Conservation (phyloP, 1,284 basidiomycete genomes). For the Microbotryum silenes-acaulis region DNA sequence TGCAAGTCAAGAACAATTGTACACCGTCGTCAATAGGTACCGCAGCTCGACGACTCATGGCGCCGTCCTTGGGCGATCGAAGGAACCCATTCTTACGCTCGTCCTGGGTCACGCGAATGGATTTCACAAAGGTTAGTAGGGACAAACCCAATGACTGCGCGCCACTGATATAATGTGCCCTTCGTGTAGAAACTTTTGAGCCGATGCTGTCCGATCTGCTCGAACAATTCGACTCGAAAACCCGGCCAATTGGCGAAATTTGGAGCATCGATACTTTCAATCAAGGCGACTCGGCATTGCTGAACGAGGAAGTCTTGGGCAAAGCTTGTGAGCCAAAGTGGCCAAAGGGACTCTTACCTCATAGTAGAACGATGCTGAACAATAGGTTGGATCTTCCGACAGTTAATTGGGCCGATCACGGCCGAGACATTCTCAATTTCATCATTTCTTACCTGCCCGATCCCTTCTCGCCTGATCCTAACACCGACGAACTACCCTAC, state of each 20-base stretch:
- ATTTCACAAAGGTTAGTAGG: slow-evolving; percentile 61
- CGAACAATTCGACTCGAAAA: slow-evolving; percentile 9
- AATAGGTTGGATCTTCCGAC: background rate
- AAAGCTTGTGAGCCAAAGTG: slow-evolving; percentile 48
- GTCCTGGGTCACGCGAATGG: slow-evolving; percentile 72
- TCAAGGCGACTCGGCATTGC: slow-evolving; percentile 62
- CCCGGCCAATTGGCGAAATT: slow-evolving; percentile 55
- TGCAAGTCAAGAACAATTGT: slow-evolving; percentile 21
- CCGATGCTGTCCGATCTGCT: slow-evolving; percentile 50
- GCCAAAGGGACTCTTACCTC: background rate
- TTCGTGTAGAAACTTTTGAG: slow-evolving; percentile 54
- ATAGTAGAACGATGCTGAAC: background rate
- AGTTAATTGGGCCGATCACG: slow-evolving; percentile 64
- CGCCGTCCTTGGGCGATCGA: no score
- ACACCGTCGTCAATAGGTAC: slow-evolving; percentile 25
- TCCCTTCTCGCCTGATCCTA: no score
- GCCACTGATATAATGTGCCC: background rate
- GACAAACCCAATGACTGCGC: background rate
- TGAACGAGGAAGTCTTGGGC: slow-evolving; percentile 54
- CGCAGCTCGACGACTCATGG: background rate
- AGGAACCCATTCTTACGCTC: slow-evolving; percentile 48
- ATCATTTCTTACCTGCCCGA: slow-evolving; percentile 51
- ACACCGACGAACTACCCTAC: no score
- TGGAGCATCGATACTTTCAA: slow-evolving; percentile 71
- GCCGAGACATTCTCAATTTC: slow-evolving; percentile 64